Conservation (phyloP, 495 filamentous ascomycete species). For the Trichoderma gamsii region DNA sequence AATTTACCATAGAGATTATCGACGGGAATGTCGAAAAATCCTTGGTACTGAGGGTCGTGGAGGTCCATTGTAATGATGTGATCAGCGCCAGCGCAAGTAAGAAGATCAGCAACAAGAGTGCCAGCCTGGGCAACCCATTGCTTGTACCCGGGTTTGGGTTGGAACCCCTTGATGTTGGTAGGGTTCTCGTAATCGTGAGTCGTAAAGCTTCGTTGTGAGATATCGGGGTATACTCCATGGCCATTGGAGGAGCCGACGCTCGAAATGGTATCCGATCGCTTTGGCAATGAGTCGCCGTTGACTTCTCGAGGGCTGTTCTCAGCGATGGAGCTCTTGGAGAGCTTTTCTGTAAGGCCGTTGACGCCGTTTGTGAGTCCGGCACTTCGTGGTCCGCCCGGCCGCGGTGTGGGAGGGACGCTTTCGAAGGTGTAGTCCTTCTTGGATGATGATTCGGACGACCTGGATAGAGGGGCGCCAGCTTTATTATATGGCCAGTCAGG, state of each 20-base stretch:
- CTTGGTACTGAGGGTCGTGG: conserved; percentile 97
- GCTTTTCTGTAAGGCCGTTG: conserved; percentile 56
- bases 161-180: conserved; percentile 55
- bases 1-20: conserved; percentile 92
- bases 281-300: conserved; percentile 16
- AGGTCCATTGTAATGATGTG: conserved; percentile 96
- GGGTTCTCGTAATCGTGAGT: conserved; percentile 55
- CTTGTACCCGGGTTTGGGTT: conserved; percentile 86
- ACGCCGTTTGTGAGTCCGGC: conserved; percentile 56
- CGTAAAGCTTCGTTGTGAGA: conserved; percentile 35
- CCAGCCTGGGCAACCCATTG: conserved; percentile 98
- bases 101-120: conserved; percentile 86
- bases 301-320: neutral
- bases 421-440: conserved; percentile 83
- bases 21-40: conserved; percentile 97
- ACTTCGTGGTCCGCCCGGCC: conserved; percentile 57
- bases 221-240: conserved; percentile 30
- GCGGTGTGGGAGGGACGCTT: conserved; percentile 79
- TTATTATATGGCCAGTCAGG: conserved; percentile 96
- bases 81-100: conserved; percentile 94
- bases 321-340: conserved; percentile 49
- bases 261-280: conserved; percentile 20
- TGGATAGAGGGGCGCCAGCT: conserved; percentile 76
- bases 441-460: conserved; percentile 49
- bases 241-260: conserved; percentile 29